Evolutionary conservation across 1,284 basidiomycete genomes (phyloP), one percentile per base, ranked within the genome.

Genomic region (Coniophora puteana): DNA sequence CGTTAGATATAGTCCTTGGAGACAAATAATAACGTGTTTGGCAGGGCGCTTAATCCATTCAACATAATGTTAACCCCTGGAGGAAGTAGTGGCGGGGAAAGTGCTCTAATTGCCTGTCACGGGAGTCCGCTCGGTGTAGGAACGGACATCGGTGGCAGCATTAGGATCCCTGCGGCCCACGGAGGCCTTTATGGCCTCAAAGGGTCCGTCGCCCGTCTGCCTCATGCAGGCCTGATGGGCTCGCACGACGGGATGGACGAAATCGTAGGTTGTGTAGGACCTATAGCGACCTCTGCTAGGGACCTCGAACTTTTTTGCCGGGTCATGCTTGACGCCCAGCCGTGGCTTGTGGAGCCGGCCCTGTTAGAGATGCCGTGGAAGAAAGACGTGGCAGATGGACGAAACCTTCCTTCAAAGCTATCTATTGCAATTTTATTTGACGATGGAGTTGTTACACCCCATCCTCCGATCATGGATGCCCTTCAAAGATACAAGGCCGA

Each of bases 51-150:
- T 12, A 80, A 80, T 52, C 78, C 78, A 10, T 70, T 66, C 56
- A 79, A 81, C 54, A 67, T 68, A 33, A 59, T 61, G 44, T 60
- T 78, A 18, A 71, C 72, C n/a, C 56, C 71, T 3, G 80, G 80
- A n/a, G 80, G 80, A 13, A 76, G 72, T 44, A 75, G 71, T 35
- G 80, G 80, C 34, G 80, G 80, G 26, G 80, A 83, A 52, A 71
- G 75, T 22, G 78, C 80, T 5, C 57, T 83, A 40, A 67, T 83
- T 34, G 71, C 74, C n/a, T 59, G 75, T 40, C 68, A 68, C 21
- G 81, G 79, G n/a, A 72, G 70, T 40, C 65, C 68, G 18, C 47
- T 83, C 28, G 81, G 81, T 2, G 63, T 83, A 25, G 80, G 80
- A 17, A 77, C 75, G 5, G 79, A 82, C 51, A 75, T 80, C 17